Base-by-base conservation (phyloP, 805 yeast genomes). In the Saturnispora ahearnii region DNA sequence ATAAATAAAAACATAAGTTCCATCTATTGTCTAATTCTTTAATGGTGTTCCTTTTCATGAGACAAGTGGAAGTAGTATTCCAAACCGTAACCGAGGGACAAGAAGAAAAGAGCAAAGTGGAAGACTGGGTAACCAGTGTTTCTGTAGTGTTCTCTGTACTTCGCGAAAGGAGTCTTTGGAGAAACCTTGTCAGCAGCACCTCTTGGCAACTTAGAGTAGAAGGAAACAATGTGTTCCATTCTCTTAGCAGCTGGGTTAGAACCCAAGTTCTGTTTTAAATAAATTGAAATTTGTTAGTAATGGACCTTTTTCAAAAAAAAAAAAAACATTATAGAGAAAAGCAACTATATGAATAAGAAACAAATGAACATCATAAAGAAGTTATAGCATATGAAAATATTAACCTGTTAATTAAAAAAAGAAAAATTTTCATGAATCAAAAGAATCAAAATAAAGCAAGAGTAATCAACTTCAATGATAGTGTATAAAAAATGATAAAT, bases 231-330 rank as follows among this genome's bases (percentile, higher is more conserved):
- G 69, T 87, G 86, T 59, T 87, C 84, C 84, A 93, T 87, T 75
- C 96, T 87, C 79, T 88, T 87, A 62, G 98, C 98, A 63, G 91
- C 85, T 64, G 97, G 96, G 74, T 89, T 88, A 54, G 95, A 79
- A 53, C 96, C 96, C 59, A 93, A 76, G 84, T 88, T 90, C 84
- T 82, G 67, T 28, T 53, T 30, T 30, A 22, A 30, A 21, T 15
- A 8, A 33, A 42, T 26, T 26, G 29, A 34, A 26, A 28, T n/a
- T 37, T 41, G 47, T 41, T 34, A 50, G 45, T 44, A 44, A n/a
- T 11, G 7, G 26, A 30, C 12, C 18, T 13, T n/a, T 34, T 44
- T 31, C 8, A 7, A 6, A 18, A 18, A 7, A 22, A 7, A 6
- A 18, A 18, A 7, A 22, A 15, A 18, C n/a, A 9, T 10, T 15